Conservation (phyloP, 495 filamentous ascomycete species). For the Durotheca rogersii region DNA sequence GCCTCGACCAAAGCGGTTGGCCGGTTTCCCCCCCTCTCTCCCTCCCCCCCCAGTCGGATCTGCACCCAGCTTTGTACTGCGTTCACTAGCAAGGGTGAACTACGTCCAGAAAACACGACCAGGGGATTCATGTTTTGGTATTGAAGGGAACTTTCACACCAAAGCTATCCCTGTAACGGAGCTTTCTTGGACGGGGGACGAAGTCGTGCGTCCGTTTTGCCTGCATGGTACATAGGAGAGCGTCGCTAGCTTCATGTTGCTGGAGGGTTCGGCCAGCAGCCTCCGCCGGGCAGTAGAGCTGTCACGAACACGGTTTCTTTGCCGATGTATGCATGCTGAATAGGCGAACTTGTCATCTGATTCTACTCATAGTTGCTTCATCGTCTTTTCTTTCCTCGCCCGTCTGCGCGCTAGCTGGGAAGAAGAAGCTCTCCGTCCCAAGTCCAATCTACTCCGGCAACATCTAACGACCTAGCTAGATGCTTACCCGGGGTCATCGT, state of each 20-base stretch:
- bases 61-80: slow-evolving; percentile 19
- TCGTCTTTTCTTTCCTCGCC: not conserved
- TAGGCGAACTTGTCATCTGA: not conserved
- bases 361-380: slow-evolving; percentile 1
- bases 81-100: slow-evolving; percentile 17
- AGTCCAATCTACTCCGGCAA: not conserved
- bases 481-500: slow-evolving; percentile 2
- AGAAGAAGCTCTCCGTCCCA: not conserved
- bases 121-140: slow-evolving; percentile 21
- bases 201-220: slow-evolving; percentile 4
- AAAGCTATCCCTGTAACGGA: slow-evolving; percentile 25
- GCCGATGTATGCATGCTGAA: not conserved
- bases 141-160: slow-evolving; percentile 17
- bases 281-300: not conserved
- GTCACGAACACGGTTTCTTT: not conserved
- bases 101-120: slow-evolving; percentile 11
- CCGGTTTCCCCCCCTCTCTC: too few relatives aligned
- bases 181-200: slow-evolving; percentile 8
- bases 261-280: not conserved
- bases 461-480: not conserved
- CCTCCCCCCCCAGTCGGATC: slow-evolving; percentile 28
- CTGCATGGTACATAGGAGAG: slow-evolving; percentile 14
- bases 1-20: slow-evolving; percentile 16
- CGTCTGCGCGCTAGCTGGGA: not conserved
- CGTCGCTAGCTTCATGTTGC: not conserved